Evolutionary conservation across 257 asterid genomes (phyloP), one percentile per base, ranked within the genome.

Genomic region (Lycium barbarum): DNA sequence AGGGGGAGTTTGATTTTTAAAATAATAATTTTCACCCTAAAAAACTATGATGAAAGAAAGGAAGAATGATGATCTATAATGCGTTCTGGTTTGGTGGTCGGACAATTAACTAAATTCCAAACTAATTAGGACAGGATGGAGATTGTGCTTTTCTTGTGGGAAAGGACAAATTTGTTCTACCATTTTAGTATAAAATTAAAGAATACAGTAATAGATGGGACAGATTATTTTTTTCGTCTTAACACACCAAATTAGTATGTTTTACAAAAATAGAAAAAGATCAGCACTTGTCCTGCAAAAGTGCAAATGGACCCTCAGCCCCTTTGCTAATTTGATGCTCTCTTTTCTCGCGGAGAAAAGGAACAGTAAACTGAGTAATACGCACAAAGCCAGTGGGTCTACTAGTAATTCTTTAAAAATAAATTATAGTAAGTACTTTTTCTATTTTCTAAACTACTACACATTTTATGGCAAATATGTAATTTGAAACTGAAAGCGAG

Each of bases 21-120:
- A 26, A 26, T 26, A 26, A 26, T 26, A 1, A 26, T 26, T 26
- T 26, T 26, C 33, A 26, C 33, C 33, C 33, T 26, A 26, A 66
- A 33, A 33, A 2, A 33, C 13, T 67, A 0, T 14, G 49, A 67
- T 6, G 20, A 74, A 74, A 22, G 43, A 22, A 43, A 74, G 47
- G n/a, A 73, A 74, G n/a, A 74, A 74, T 74, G 43, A 74, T 74
- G 22, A 18, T 49, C 9, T 20, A 22, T 74, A 73, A 73, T 73
- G 61, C 35, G 40, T 73, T 43, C 0, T 47, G 59, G n/a, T 73
- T 73, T 11, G 40, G 59, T 73, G 59, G 80, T 45, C 10, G 35
- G 59, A 20, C n/a, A 13, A 22, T 74, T 49, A 49, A 47, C 36
- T 38, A 40, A 70, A 70, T 14, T 12, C 12, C 2, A 62, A 63